Conservation (phyloP, 2,329 filamentous ascomycete genomes). For the Cryphonectria japonica region DNA sequence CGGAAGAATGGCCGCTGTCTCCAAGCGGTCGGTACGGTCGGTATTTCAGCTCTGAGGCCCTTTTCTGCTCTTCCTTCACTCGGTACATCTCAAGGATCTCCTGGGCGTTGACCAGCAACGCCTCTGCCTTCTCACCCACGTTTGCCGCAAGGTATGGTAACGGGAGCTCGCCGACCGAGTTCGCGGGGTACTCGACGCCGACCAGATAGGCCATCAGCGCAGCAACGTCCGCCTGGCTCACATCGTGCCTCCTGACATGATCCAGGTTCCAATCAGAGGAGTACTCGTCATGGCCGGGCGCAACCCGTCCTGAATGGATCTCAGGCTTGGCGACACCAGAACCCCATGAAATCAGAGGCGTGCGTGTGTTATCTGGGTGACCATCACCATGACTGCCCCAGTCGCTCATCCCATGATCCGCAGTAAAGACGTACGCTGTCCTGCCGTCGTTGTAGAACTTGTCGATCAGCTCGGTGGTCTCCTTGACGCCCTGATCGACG, state of each 20-base stretch:
- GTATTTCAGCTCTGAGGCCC: slow-evolving; percentile 74
- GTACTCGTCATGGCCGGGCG: slow-evolving; percentile 87
- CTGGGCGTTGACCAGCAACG: slow-evolving; percentile 80
- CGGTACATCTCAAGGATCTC: slow-evolving; percentile 94
- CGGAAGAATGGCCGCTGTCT: slow-evolving; percentile 63
- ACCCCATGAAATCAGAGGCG: slow-evolving; percentile 90
- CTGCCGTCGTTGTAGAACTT: slow-evolving; percentile 83
- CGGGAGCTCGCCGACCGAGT: slow-evolving; percentile 92
- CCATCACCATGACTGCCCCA: slow-evolving; percentile 99
- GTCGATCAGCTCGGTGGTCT: slow-evolving; percentile 80
- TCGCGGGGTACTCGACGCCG: slow-evolving; percentile 88
- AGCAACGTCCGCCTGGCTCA: slow-evolving; percentile 90
- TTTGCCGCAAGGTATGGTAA: slow-evolving; percentile 77
- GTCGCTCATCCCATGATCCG: slow-evolving; percentile 98
- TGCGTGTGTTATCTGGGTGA: slow-evolving; percentile 95
- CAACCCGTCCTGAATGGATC: slow-evolving; percentile 55
- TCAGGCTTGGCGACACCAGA: slow-evolving; percentile 82
- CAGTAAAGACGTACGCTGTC: slow-evolving; percentile 95
- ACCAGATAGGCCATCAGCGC: slow-evolving; percentile 93
- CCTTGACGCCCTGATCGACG: slow-evolving; percentile 86
- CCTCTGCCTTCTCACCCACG: slow-evolving; percentile 78
- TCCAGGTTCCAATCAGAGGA: slow-evolving; percentile 88
- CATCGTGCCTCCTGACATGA: slow-evolving; percentile 82
- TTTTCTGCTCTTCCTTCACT: slow-evolving; percentile 89
- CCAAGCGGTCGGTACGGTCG: slow-evolving; percentile 74